These are phyloP conservation scores for Begonia fuchsioides DNA, from an alignment of 306 rosid species.

Conservation along the genomic window DNA sequence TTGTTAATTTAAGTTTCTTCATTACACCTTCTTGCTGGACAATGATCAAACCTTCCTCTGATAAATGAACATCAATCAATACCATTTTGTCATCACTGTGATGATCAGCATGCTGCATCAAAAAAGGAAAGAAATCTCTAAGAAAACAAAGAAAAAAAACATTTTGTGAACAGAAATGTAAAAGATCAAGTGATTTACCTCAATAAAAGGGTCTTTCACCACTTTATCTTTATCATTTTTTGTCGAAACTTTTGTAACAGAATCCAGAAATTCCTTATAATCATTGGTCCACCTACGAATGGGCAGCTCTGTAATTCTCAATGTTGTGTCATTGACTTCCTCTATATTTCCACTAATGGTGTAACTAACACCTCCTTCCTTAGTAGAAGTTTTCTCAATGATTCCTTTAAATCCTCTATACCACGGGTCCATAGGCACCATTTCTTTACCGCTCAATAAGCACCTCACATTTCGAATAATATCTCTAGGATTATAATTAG, in stretches of 20 bases:
- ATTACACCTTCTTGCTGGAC: slow-evolving; percentile 66
- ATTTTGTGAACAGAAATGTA: neutral
- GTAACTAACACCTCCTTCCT: slow-evolving; percentile 42
- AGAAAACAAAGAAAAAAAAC: slow-evolving; percentile 1
- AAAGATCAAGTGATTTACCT: slow-evolving; percentile 22
- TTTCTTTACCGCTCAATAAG: slow-evolving; percentile 35
- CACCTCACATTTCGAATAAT: slow-evolving; percentile 64
- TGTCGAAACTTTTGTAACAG: slow-evolving; percentile 41
- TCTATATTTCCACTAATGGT: slow-evolving; percentile 43
- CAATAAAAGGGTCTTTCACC: slow-evolving; percentile 66
- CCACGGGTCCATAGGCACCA: slow-evolving; percentile 98
- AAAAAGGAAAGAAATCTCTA: neutral
- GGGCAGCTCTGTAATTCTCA: slow-evolving; percentile 67
- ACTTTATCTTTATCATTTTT: slow-evolving; percentile 39
- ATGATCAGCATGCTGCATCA: slow-evolving; percentile 73
- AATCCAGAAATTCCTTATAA: slow-evolving; percentile 72
- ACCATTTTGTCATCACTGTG: slow-evolving; percentile 71
- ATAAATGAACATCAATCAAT: slow-evolving; percentile 46
- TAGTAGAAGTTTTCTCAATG: slow-evolving; percentile 46
- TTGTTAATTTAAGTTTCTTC: slow-evolving; percentile 65
- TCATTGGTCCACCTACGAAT: slow-evolving; percentile 90
- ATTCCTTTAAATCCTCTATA: slow-evolving; percentile 68
- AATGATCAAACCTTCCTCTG: slow-evolving; percentile 31
- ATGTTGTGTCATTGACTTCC: slow-evolving; percentile 44
- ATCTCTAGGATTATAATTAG: slow-evolving; percentile 87